A percentile compares a stretch with the other conserved stretches of the same genome.
Conservation (phyloP, 192 early-diverging fungal genomes). For the Gaertneriomyces sp. region DNA sequence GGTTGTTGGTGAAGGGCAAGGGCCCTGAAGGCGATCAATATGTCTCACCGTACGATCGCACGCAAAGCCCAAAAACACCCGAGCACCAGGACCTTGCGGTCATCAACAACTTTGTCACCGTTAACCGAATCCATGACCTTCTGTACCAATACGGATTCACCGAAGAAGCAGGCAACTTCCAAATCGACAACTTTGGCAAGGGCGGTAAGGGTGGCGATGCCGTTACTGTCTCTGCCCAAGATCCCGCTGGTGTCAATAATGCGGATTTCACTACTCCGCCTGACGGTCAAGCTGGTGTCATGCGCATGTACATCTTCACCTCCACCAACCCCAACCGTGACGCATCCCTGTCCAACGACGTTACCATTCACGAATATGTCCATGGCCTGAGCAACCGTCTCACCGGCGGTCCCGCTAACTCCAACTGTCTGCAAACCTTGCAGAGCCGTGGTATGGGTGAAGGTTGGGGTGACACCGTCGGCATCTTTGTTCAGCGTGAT, state of each 20-base stretch:
- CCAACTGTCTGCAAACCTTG: slow-evolving; percentile 48
- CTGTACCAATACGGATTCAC: slow-evolving; percentile 57
- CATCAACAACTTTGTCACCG: slow-evolving; percentile 27
- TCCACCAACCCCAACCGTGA: slow-evolving; percentile 49
- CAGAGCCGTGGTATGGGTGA: slow-evolving; percentile 63
- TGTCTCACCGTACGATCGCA: slow-evolving; percentile 15
- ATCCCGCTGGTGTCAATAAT: slow-evolving; percentile 40
- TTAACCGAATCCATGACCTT: slow-evolving; percentile 51
- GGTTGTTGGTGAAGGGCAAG: background rate
- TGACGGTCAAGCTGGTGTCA: slow-evolving; percentile 46
- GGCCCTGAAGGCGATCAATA: slow-evolving; percentile 12
- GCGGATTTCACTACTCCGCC: slow-evolving; percentile 61
- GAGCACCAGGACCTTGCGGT: slow-evolving; percentile 23
- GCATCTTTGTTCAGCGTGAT: slow-evolving; percentile 35
- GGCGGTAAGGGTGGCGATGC: slow-evolving; percentile 27
- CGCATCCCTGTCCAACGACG: slow-evolving; percentile 51
- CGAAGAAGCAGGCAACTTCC: slow-evolving; percentile 73
- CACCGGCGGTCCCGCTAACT: slow-evolving; percentile 62
- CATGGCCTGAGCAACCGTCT: slow-evolving; percentile 64
- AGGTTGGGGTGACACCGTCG: slow-evolving; percentile 60
- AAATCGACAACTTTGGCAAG: slow-evolving; percentile 14
- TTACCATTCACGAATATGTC: slow-evolving; percentile 59
- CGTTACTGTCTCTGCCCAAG: slow-evolving; percentile 46
- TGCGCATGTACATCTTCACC: slow-evolving; percentile 53
- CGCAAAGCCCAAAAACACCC: slow-evolving; percentile 4